Evolutionary conservation across 2,329 filamentous ascomycete genomes (phyloP), one percentile per base, ranked within the genome.

Genomic region (Pseudogymnoascus sp.): DNA sequence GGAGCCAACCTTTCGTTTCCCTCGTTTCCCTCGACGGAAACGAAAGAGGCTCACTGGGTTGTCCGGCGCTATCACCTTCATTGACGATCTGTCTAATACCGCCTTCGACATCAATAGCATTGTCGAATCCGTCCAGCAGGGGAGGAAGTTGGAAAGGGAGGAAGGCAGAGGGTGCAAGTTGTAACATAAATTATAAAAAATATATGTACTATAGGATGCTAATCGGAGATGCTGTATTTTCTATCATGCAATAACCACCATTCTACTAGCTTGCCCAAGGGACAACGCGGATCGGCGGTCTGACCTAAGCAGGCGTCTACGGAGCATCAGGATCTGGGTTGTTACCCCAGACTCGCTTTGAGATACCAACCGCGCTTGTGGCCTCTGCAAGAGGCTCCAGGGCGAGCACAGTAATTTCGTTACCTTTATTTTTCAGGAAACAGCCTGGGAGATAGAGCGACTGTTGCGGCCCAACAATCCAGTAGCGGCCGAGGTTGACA

Each of bases 381-480:
- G 67, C 59, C 10, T 64, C 59, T 3, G 46, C 61, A n/a, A 64
- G 71, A 61, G 79, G 78, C 68, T 81, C 79, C 24, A 81, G 66
- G 62, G 78, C 78, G 0, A 81, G 69, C 14, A 80, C 70, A 1
- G 77, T 69, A 11, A 80, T 73, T 61, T 78, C 73, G 65, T 81
- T 81, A 0, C 26, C 64, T 14, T 67, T 66, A 7, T 67, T 67
- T 43, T 74, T 74, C 33, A 79, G 59, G 10, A 76, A 65, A 14
- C 72, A 74, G 1, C 78, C 78, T 0, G 78, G 79, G 1, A 81
- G 63, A 64, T 79, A 82, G 4, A 81, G 67, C n/a, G 73, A 75
- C 68, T 81, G 79, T 69, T 81, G 79, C 2, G 79, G 79, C 0
- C 79, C 79, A 35, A 81, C 70, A 12, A 71, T 69, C 79, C 79